A percentile compares a stretch with the other conserved stretches of the same genome.
Conservation (phyloP, 352 stramenopile genomes). For the Pythium aphanidermatum region DNA sequence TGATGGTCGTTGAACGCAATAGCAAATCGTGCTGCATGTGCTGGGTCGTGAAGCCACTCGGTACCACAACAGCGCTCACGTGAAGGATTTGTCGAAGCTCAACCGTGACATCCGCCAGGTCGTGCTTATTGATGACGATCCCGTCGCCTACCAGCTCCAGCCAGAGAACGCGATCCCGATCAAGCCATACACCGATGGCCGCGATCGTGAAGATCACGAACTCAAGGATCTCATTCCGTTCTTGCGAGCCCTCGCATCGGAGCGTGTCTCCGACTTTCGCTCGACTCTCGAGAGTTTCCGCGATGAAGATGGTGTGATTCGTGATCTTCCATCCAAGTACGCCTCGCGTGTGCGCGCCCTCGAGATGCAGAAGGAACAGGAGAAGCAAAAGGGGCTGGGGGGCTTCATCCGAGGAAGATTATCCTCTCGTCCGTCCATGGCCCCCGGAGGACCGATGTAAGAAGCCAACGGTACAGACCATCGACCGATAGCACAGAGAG, state of each 20-base stretch:
- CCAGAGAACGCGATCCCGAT: conserved; percentile 81
- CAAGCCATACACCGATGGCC: conserved; percentile 70
- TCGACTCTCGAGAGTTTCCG: conserved; percentile 68
- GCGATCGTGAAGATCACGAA: conserved; percentile 72
- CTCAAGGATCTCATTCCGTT: conserved; percentile 83
- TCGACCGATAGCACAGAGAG: too few species aligned
- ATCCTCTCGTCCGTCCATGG: conserved; percentile 40
- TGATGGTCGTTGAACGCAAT: too few species aligned
- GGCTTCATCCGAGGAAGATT: conserved; percentile 76
- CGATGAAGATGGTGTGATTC: conserved; percentile 76
- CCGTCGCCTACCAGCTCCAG: conserved; percentile 74
- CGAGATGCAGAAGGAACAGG: conserved; percentile 76
- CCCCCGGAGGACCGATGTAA: conserved; percentile 18
- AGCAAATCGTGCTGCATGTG: conserved; percentile 75
- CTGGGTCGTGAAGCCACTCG: conserved; percentile 77
- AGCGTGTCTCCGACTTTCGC: conserved; percentile 74
- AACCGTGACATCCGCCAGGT: conserved; percentile 80
- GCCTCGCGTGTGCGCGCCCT: conserved; percentile 65
- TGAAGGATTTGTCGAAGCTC: conserved; percentile 77
- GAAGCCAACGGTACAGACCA: neutral
- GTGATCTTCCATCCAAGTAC: conserved; percentile 74
- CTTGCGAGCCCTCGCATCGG: conserved; percentile 71
- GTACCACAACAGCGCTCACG: conserved; percentile 76
- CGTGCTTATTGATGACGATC: conserved; percentile 82
- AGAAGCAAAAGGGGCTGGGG: conserved; percentile 78